These are phyloP conservation scores for Aspergillus carbonarius DNA, from an alignment of 2,329 filamentous ascomycete species.

Conservation along the genomic window DNA sequence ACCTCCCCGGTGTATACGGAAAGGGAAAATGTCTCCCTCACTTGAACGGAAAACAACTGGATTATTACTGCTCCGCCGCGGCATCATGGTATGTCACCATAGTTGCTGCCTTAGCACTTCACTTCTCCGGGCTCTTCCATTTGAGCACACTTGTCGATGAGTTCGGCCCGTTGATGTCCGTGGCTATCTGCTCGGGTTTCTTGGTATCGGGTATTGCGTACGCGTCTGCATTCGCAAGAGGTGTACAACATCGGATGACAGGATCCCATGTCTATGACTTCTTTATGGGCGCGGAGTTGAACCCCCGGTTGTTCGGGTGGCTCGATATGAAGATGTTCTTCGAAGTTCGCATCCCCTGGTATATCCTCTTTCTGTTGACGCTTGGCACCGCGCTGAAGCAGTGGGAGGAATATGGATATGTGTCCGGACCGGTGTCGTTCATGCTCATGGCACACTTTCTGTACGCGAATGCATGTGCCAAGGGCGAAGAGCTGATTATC, in stretches of 20 bases:
- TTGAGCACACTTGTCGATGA: conserved; percentile 90
- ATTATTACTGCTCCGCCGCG: conserved; percentile 91
- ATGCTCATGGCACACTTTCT: conserved; percentile 84
- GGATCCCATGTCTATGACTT: conserved; percentile 79
- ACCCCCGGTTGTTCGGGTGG: conserved; percentile 77
- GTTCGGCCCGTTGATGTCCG: conserved; percentile 88
- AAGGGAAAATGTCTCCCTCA: conserved; percentile 86
- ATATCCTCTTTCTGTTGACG: conserved; percentile 75
- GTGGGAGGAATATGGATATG: conserved; percentile 78
- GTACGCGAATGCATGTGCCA: conserved; percentile 87
- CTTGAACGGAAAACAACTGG: conserved; percentile 75
- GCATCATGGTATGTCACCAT: conserved; percentile 85
- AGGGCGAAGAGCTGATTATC: conserved; percentile 86
- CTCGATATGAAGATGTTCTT: conserved; percentile 95
- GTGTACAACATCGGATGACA: conserved; percentile 87
- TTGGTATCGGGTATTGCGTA: conserved; percentile 79
- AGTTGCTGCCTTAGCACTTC: conserved; percentile 63
- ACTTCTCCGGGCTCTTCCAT: conserved; percentile 79
- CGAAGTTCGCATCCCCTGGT: conserved; percentile 93
- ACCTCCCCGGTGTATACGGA: conserved; percentile 80
- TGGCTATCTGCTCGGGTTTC: conserved; percentile 88
- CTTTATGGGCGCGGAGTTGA: conserved; percentile 85
- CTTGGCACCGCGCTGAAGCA: conserved; percentile 74
- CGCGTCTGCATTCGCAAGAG: conserved; percentile 75
- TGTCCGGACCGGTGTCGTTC: conserved; percentile 77